Base-by-base conservation (phyloP, 257 asterid species). In the Nicotiana undulata region DNA sequence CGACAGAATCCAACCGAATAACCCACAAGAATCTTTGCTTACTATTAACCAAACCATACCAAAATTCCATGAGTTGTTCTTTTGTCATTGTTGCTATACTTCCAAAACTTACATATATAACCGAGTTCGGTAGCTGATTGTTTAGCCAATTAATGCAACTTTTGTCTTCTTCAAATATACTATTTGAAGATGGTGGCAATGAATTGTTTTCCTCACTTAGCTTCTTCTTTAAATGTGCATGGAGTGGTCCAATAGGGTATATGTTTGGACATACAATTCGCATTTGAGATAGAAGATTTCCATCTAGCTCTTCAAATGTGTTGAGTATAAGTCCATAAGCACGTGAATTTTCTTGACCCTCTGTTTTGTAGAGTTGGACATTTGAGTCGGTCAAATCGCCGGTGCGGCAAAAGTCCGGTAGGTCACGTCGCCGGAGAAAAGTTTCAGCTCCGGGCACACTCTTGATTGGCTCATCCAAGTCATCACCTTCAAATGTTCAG, bases 281-380 rank as follows among this genome's bases (percentile, higher is more conserved):
- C 6, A 91, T 87, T 76, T 91, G 86, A 64, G 84, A 82, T 9
- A 92, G 84, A 0, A 89, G 84, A 1, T 88, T 77, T 3, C 87
- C 88, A 75, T 92, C 97, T 46, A 92, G 76, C 31, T 91, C 94
- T 82, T 91, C 92, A 49, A 90, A 92, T 0, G 97, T 82, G 84
- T 89, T 92, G 65, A 92, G 86, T 16, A 92, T 89, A 7, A 92
- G 87, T 0, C 94, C 96, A 4, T 64, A 26, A 6, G 94, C 88
- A 18, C 84, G 77, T 49, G 89, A 75, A 4, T 85, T 86, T 40
- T 80, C 80, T 81, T 82, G 78, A 2, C 90, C 83, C 66, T 87
- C 92, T 3, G 58, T 70, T 22, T 22, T 60, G 46, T 28, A 68
- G 5, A 82, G 44, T 32, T 67, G 82, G 11, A 87, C 40, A 8